Base-by-base conservation (phyloP, 345 rosid genomes). In the Diplotaxis tenuifolia region DNA sequence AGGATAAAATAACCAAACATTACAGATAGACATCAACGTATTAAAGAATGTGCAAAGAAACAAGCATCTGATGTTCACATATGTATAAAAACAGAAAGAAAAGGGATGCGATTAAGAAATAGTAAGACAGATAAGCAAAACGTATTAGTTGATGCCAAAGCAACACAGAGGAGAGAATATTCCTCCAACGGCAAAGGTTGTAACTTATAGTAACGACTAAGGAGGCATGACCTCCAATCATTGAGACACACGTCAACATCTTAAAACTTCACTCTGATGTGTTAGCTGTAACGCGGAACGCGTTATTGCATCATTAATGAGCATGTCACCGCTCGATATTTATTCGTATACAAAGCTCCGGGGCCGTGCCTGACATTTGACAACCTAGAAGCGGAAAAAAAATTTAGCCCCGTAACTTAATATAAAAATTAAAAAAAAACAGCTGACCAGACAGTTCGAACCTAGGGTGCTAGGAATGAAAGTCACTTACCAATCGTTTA, bases 281-380 rank as follows among this genome's bases (percentile, higher is more conserved):
- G 25, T 75, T 75, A 69, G 79, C 79, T 75, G 79, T 75, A 69
- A 75, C 79, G 75, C 79, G 79, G 6, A 54, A 75, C 79, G 79
- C 79, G 79, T 19, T 75, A 68, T 75, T 54, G n/a, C 73, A 52
- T 61, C 78, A 52, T 52, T 60, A 52, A 67, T 34, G 59, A 55
- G 54, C 38, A 67, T 60, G 64, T 53, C 74, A 75, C 78, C 78
- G 78, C 78, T 31, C 12, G 62, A 63, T 22, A 15, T 68, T 2
- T 34, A 9, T 47, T 47, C 54, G 2, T 47, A 16, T 47, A 7
- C 21, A 15, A 15, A 16, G n/a, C n/a, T n/a, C n/a, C n/a, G n/a
- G n/a, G n/a, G n/a, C n/a, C n/a, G n/a, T n/a, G n/a, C n/a, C n/a
- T n/a, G n/a, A n/a, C n/a, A n/a, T n/a, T n/a, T n/a, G n/a, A n/a